These are phyloP conservation scores for Seminavis robusta DNA, from an alignment of 108 stramenopile genomes.

Conservation along the genomic window DNA sequence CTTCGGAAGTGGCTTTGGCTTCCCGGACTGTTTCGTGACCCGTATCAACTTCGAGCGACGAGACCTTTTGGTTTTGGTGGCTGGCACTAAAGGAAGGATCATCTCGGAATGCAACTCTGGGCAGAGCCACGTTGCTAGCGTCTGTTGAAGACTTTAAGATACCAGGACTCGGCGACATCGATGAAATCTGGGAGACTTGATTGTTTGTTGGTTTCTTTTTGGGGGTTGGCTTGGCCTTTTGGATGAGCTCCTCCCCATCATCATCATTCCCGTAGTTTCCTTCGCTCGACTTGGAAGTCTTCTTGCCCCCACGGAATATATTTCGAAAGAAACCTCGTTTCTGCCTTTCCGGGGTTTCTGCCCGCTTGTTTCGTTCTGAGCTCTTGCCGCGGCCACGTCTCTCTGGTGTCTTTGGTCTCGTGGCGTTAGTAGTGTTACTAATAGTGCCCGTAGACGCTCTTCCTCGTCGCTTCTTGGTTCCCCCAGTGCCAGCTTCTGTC, in stretches of 20 bases:
- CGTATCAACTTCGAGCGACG: neutral
- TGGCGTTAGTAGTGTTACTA: too few relatives aligned
- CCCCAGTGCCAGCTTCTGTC: too few relatives aligned
- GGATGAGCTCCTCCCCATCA: neutral
- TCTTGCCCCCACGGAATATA: neutral
- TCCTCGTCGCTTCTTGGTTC: too few relatives aligned
- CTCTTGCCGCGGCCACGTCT: too few relatives aligned
- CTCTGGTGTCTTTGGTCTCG: too few relatives aligned
- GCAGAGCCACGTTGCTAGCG: neutral
- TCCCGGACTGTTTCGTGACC: neutral
- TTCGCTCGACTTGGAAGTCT: neutral
- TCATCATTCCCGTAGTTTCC: neutral
- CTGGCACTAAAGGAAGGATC: neutral
- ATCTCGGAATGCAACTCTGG: neutral
- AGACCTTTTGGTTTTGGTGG: neutral
- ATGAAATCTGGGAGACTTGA: too few relatives aligned
- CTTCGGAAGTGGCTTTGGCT: neutral
- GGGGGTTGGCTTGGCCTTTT: neutral
- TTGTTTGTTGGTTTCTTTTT: too few relatives aligned
- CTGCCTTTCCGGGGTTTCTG: neutral
- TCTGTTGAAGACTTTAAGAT: too few relatives aligned
- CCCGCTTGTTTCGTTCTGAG: neutral
- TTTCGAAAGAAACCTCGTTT: neutral
- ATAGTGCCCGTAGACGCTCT: too few relatives aligned
- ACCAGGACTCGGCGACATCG: too few relatives aligned